Base-by-base conservation (phyloP, 2,329 filamentous ascomycete genomes). In the Colletotrichum costaricense region DNA sequence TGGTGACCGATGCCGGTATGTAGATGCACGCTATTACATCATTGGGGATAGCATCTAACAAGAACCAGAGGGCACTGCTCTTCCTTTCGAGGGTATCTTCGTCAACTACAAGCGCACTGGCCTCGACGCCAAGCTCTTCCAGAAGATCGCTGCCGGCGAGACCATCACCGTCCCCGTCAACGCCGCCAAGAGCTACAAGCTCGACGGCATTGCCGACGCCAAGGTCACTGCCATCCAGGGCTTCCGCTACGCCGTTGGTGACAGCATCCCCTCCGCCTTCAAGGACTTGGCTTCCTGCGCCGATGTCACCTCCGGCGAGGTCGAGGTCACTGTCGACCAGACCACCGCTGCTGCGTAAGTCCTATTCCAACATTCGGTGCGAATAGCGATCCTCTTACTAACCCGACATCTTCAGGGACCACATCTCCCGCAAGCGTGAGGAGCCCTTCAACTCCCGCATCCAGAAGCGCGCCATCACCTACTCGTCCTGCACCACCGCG, bases 21-120 rank as follows among this genome's bases (percentile, higher is more conserved):
- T 70, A 35, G 22, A 22, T 12, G 12, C 2, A 3, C 6, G 24
- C 12, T 7, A 1, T 5, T 5, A 4, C 4, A 2, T 3, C 19
- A n/a, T 46, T 2, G 4, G 19, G 28, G 1, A 30, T 4, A 33
- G 11, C 6, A 6, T 16, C 56, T 73, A 12, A 73, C 46, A 22
- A 1, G 8, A 8, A 7, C 1, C 35, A 73, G 67, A 65, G 56
- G 71, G 71, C 56, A 73, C 52, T 11, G 56, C 71, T 14, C 71
- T 73, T 5, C 71, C 71, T 4, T 73, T 73, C 60, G 49, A 73
- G 7, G 71, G 71, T 19, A n/a, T 73, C 46, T 73, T 55, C 24
- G 71, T 73, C 60, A 73, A 71, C 62, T 73, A 73, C 62, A 73
- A 73, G 62, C 67, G 67, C 7, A 70, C 33, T 5, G 67, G 67